These are phyloP conservation scores for Bidens hawaiensis DNA, from an alignment of 140 eudicot species.

Conservation along the genomic window DNA sequence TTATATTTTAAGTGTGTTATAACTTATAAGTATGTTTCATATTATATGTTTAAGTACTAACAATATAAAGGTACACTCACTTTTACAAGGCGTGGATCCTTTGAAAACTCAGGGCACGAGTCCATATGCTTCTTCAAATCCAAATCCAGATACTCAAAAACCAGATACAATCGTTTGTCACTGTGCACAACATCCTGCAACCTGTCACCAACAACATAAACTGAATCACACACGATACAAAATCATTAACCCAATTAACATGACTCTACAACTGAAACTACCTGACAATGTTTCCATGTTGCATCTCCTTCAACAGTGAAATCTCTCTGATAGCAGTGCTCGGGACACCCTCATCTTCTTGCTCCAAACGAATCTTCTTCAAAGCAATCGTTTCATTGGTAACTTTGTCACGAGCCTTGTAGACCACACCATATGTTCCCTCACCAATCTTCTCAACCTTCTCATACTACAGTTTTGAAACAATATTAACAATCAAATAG, in stretches of 20 bases:
- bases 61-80: constrained; percentile 53
- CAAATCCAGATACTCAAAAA: constrained; percentile 86
- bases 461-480: constrained; percentile 50
- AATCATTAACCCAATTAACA: not conserved
- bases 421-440: constrained; percentile 97
- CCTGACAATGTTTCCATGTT: constrained; percentile 93
- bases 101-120: constrained; percentile 77
- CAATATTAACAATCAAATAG: not conserved
- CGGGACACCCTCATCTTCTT: constrained; percentile 96
- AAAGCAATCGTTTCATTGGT: constrained; percentile 91
- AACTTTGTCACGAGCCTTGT: constrained; percentile 80
- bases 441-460: constrained; percentile 94
- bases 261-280: constrained; percentile 18
- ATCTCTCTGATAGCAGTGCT: constrained; percentile 97
- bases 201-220: constrained; percentile 40
- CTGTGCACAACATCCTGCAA: constrained; percentile 94
- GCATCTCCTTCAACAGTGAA: constrained; percentile 94
- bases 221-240: not conserved
- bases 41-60: no score
- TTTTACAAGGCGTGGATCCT: constrained; percentile 73
- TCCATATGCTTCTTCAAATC: constrained; percentile 98
- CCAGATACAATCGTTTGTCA: constrained; percentile 88
- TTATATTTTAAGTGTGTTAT: no score
- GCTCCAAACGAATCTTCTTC: constrained; percentile 88
- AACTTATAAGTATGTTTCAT: no score